Base-by-base conservation (phyloP, 2,329 filamentous ascomycete species). In the Cercospora janseana region DNA sequence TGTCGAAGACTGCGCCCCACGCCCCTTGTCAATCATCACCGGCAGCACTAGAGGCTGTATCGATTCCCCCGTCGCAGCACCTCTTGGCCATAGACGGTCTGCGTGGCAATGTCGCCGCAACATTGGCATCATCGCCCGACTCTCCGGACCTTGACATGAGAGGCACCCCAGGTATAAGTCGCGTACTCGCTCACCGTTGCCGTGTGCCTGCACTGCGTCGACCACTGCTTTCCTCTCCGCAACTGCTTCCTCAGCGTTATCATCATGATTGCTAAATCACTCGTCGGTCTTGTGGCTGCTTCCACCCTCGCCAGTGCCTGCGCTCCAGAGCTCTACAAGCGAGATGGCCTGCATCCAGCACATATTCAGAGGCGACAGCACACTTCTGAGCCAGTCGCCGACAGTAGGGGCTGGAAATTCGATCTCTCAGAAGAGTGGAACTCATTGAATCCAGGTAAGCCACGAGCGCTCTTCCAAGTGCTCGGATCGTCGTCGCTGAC, bases 391-490 rank as follows among this genome's bases (percentile, higher is more conserved):
- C 15, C 35, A 2, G 41, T 52, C 28, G 44, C 38, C 23, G 46
- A 52, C 38, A 43, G 6, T 29, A 41, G 53, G 45, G 46, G 46
- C 12, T 56, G 53, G 53, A 53, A 43, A 16, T 56, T 56, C 31
- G 53, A 56, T 34, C 46, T 46, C 12, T 52, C 53, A 7, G 49
- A 56, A 31, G 53, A 52, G 27, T 56, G 53, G 53, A 56, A 56
- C 24, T 45, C 41, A 13, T 46, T 52, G 28, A 49, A 51, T 18
- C 26, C 42, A 40, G 49, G 53, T 56, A 16, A 34, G 32, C 15
- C 24, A 31, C 28, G 15, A 20, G 16, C 20, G 12, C 12, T 2
- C 3, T 6, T 6, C 12, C 2, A 13, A 21, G 4, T n/a, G n/a
- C 10, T 37, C 34, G 4, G 10, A 10, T 13, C 7, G 10, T 8